These are phyloP conservation scores for Boletus edulis DNA, from an alignment of 768 basidiomycete genomes.

Conservation along the genomic window DNA sequence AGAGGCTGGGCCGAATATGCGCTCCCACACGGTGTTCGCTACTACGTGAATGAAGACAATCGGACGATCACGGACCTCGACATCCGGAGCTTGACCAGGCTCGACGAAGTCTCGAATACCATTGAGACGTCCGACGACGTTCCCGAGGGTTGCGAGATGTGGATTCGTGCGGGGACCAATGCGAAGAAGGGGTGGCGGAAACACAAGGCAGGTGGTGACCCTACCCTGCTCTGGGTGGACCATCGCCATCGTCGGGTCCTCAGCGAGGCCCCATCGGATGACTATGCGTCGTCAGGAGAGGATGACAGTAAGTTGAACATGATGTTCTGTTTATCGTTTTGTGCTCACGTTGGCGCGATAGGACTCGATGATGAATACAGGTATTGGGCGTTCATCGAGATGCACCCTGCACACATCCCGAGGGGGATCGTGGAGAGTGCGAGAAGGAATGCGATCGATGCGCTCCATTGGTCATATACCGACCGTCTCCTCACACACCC, in stretches of 20 bases:
- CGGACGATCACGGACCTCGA: slow-evolving; percentile 72
- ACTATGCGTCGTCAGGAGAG: slow-evolving; percentile 22
- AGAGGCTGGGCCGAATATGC: slow-evolving; percentile 76
- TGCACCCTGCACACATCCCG: slow-evolving; percentile 69
- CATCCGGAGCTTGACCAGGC: slow-evolving; percentile 48
- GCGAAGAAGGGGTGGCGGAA: slow-evolving; percentile 30
- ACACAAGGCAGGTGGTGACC: slow-evolving; percentile 30
- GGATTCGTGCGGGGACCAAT: slow-evolving; percentile 49
- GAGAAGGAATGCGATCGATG: slow-evolving; percentile 67
- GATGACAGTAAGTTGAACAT: slow-evolving; percentile 39
- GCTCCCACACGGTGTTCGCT: slow-evolving; percentile 69
- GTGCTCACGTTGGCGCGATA: slow-evolving; percentile 25
- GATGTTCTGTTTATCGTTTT: background rate
- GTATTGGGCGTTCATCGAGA: slow-evolving; percentile 81
- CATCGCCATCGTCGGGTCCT: slow-evolving; percentile 56
- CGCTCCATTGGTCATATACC: slow-evolving; percentile 78
- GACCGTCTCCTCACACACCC: slow-evolving; percentile 69
- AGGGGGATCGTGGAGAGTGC: slow-evolving; percentile 51
- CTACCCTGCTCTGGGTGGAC: slow-evolving; percentile 60
- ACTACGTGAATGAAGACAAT: slow-evolving; percentile 64
- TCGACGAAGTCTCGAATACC: slow-evolving; percentile 40
- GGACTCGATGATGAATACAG: slow-evolving; percentile 74
- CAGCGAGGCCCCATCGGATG: slow-evolving; percentile 40
- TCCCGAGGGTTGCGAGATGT: slow-evolving; percentile 55
- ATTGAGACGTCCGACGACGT: slow-evolving; percentile 30